Percentiles rank a stretch among this genome's conserved stretches.
Conservation (phyloP, 495 filamentous ascomycete species). For the Rostrohypoxylon terebratum region DNA sequence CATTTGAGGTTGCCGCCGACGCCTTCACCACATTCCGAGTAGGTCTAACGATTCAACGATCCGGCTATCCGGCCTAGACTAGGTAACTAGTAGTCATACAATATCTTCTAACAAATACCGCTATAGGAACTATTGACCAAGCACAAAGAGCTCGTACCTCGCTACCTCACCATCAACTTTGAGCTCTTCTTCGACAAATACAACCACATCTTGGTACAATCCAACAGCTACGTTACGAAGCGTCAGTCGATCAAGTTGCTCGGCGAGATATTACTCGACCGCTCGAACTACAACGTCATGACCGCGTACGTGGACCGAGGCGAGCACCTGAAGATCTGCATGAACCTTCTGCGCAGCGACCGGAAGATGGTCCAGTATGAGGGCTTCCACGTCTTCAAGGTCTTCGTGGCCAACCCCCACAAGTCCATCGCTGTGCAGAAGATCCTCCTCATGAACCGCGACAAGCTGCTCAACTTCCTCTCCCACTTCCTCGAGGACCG, state of each 20-base stretch:
- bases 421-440: conserved; percentile 94
- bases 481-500: conserved; percentile 93
- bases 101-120: background rate
- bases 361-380: conserved; percentile 99
- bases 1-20: conserved; percentile 96
- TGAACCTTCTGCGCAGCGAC: conserved; percentile 95
- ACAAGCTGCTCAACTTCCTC: conserved; percentile 87
- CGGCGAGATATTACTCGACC: conserved; percentile 92
- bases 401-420: conserved; percentile 97
- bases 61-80: background rate
- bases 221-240: conserved; percentile 97
- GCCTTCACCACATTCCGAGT: conserved; percentile 97
- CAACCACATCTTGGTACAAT: conserved; percentile 87
- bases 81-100: no score
- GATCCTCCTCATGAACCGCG: conserved; percentile 94
- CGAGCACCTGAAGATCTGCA: conserved; percentile 95
- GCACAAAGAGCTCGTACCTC: conserved; percentile 88
- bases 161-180: conserved; percentile 88
- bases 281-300: conserved; percentile 98
- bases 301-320: conserved; percentile 94
- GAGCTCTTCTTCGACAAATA: conserved; percentile 91
- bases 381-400: conserved; percentile 99
- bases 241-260: conserved; percentile 97
- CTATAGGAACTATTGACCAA: conserved; percentile 89
- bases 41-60: conserved; percentile 44